Base-by-base conservation (phyloP, 2,329 filamentous ascomycete genomes). In the Colletotrichum gloeosporioides region DNA sequence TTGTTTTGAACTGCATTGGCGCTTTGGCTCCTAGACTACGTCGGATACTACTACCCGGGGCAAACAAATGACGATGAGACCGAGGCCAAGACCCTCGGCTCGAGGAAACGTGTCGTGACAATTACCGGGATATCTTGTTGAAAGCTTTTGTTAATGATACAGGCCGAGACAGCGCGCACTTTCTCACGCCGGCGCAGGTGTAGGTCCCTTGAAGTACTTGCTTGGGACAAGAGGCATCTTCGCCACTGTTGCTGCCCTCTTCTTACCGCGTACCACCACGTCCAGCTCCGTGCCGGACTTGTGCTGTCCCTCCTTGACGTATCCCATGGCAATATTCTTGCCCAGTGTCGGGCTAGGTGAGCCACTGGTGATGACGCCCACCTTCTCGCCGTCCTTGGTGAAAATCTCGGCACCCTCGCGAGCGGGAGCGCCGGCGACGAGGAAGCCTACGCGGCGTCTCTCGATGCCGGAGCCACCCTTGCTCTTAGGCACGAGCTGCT, bases 321-420 rank as follows among this genome's bases (percentile, higher is more conserved):
- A 98, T 0, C 93, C 97, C 97, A 99, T 99, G 73, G 96, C 96
- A 78, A 99, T 96, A 85, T 99, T 98, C 88, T 94, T 94, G 78
- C 93, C 93, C 64, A 98, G 87, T 0, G 94, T 95, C 4, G 97
- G 97, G 82, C 94, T 96, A 1, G 97, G 97, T 79, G 95, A 95
- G 18, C 97, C 97, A 80, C 95, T 98, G 7, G 97, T 99, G 77
- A 99, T 89, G 44, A 88, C 90, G 16, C 97, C 97, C 71, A 99
- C 90, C 80, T 91, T 91, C 79, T 93, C 86, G 36, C 92, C 92
- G 8, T 91, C 89, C 76, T 90, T 83, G 79, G 90, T 88, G 36
- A 96, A 89, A 77, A 99, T 94, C 81, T 95, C 90, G 12, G 94
- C 95, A 31, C 96, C 97, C 86, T 99, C 96, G 69, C 97, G 91